phyloP scores from a whole-genome alignment of 768 basidiomycete genomes.

The Suillus subalutaceus region DNA sequence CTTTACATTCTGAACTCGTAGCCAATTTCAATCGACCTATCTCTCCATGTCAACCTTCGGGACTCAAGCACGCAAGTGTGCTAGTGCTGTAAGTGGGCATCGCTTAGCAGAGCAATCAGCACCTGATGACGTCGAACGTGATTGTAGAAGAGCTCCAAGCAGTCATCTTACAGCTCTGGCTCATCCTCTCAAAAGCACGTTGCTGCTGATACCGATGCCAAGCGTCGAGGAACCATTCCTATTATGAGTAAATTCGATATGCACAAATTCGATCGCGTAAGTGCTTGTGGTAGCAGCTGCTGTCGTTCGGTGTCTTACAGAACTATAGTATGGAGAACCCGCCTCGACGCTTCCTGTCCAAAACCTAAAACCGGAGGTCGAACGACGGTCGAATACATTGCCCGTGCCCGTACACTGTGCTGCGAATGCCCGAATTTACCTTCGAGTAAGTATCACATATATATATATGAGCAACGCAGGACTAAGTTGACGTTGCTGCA shows the following conservation, averaged over 20 bases:
- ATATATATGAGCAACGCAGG: background rate
- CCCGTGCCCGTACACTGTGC: background rate
- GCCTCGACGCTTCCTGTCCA: background rate
- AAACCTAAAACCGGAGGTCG: background rate
- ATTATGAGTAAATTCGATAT: background rate
- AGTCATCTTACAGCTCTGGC: background rate
- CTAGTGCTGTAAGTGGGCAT: background rate
- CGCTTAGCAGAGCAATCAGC: background rate
- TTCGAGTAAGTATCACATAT: background rate
- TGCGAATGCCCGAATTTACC: constrained; percentile 1
- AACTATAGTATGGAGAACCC: background rate
- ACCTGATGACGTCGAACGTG: background rate
- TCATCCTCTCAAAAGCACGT: background rate
- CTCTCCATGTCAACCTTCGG: background rate
- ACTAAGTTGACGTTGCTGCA: background rate
- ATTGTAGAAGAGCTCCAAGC: background rate
- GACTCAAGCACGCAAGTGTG: background rate
- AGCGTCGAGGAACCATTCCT: background rate
- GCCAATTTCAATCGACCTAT: background rate
- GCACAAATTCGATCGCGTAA: background rate
- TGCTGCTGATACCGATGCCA: background rate
- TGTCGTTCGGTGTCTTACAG: background rate
- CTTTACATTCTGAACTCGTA: background rate
- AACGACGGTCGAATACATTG: background rate
- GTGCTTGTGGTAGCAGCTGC: background rate